Base-by-base conservation (phyloP, 2,329 filamentous ascomycete species). In the Graphilbum ipis-grandicollis region DNA sequence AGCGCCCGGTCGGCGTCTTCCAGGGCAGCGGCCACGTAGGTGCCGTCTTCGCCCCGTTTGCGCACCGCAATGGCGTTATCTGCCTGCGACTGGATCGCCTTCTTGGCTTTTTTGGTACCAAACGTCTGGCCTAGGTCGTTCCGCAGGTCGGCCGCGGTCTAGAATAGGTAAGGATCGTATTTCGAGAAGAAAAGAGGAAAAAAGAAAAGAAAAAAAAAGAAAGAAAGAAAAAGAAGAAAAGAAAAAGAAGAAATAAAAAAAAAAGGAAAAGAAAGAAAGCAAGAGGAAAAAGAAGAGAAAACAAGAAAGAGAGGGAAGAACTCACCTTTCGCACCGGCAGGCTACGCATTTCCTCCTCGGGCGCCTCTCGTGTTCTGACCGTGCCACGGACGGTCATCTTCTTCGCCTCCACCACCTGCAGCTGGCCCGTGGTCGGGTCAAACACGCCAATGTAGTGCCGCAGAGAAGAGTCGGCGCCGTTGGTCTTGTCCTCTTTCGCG, bases 21-120 rank as follows among this genome's bases (percentile, higher is more conserved):
- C 36, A 46, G 30, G 21, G 35, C 23, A 34, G 36, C 38, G 4
- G 38, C 26, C 13, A 40, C 31, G 32, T 33, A 44, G 39, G 69
- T 64, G 28, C 66, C 58, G 42, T 70, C 67, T 26, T 55, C 51
- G 48, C 53, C 52, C 31, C 62, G 55, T 31, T 56, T 58, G 46
- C 44, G 41, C 9, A 22, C 38, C 21, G 42, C 39, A 26, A 88
- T 83, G 15, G 79, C 78, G 50, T 86, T 85, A 47, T 80, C 66
- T 3, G 74, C 73, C 44, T 70, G 65, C 39, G 75, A 69, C 21
- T 67, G 64, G 46, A 90, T 73, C 1, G 73, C 78, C 58, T 86
- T 88, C 63, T 76, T 79, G 18, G 82, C 79, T 57, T 86, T 88
- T 61, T 82, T 85, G 19, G 81, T 88, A 53, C 83, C 83, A 49